Evolutionary conservation across 352 stramenopile genomes (phyloP).

Genomic region (Globisporangium ultimum): DNA sequence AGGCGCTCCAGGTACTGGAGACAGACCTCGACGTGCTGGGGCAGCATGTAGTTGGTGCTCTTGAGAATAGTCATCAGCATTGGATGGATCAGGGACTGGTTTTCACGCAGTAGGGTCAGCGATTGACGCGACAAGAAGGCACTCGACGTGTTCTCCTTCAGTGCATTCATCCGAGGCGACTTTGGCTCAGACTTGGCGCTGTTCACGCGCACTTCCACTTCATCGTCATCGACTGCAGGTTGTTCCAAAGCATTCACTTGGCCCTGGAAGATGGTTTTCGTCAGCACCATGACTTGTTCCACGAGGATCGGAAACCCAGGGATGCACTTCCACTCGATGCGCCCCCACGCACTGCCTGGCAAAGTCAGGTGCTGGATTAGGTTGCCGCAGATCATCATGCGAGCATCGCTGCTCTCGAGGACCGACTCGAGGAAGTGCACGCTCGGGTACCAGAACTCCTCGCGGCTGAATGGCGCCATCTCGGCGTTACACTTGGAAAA

Average conservation of each 20-base stretch:
- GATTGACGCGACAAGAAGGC: constrained; percentile 55
- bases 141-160: constrained; percentile 22
- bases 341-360: constrained; percentile 28
- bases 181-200: constrained; percentile 29
- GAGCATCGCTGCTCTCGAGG: constrained; percentile 30
- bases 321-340: constrained; percentile 65
- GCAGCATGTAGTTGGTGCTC: constrained; percentile 64
- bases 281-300: constrained; percentile 35
- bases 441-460: constrained; percentile 38
- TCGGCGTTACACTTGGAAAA: constrained; percentile 47
- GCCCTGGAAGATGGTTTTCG: constrained; percentile 32
- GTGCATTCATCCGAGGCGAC: constrained; percentile 30
- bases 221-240: constrained; percentile 27
- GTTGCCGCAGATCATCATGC: constrained; percentile 44
- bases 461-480: constrained; percentile 36
- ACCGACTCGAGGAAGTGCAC: constrained; percentile 29
- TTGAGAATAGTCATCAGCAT: constrained; percentile 57
- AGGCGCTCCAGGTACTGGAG: constrained; percentile 65
- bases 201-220: constrained; percentile 24
- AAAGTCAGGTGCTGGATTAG: constrained; percentile 51
- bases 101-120: constrained; percentile 49
- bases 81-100: constrained; percentile 46
- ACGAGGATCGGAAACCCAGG: constrained; percentile 49
- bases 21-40: constrained; percentile 69
- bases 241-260: constrained; percentile 44